phyloP scores from a whole-genome alignment of 495 filamentous ascomycete species.

The Penicillium roqueforti region DNA sequence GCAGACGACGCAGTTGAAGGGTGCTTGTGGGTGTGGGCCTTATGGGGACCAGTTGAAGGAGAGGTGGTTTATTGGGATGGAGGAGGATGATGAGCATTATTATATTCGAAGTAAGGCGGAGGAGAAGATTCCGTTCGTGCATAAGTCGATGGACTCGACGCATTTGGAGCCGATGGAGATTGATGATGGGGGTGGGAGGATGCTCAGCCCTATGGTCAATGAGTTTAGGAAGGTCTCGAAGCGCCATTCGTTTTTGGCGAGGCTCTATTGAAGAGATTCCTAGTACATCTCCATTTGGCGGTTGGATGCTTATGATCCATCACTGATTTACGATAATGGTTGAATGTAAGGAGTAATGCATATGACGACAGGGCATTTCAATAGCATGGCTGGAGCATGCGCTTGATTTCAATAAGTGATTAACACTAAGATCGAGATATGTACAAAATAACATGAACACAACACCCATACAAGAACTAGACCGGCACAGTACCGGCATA shows the following conservation, averaged over 20 bases:
- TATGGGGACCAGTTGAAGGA: slow-evolving; percentile 49
- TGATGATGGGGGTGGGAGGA: slow-evolving; percentile 15
- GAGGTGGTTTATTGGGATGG: slow-evolving; percentile 54
- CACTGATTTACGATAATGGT: neutral
- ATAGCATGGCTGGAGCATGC: neutral
- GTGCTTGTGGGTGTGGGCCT: slow-evolving; percentile 63
- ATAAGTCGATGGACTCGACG: neutral
- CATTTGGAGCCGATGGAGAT: slow-evolving; percentile 17
- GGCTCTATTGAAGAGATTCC: slow-evolving; percentile 23
- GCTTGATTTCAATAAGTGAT: slow-evolving; percentile 2
- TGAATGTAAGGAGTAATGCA: neutral
- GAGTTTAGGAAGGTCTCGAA: slow-evolving; percentile 33
- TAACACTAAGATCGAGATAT: neutral
- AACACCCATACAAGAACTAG: neutral
- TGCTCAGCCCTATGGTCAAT: slow-evolving; percentile 29
- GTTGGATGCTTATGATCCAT: neutral
- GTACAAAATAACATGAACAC: slow-evolving; percentile 2
- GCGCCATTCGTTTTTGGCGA: slow-evolving; percentile 21
- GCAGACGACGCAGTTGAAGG: slow-evolving; percentile 47
- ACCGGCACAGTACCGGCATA: neutral
- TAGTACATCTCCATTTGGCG: neutral
- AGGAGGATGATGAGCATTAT: slow-evolving; percentile 36
- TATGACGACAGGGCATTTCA: neutral
- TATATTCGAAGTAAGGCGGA: slow-evolving; percentile 36
- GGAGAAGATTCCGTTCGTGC: slow-evolving; percentile 6